These are phyloP conservation scores for Coccomyxa sp. DNA, from an alignment of 139 green algal species.

Conservation along the genomic window DNA sequence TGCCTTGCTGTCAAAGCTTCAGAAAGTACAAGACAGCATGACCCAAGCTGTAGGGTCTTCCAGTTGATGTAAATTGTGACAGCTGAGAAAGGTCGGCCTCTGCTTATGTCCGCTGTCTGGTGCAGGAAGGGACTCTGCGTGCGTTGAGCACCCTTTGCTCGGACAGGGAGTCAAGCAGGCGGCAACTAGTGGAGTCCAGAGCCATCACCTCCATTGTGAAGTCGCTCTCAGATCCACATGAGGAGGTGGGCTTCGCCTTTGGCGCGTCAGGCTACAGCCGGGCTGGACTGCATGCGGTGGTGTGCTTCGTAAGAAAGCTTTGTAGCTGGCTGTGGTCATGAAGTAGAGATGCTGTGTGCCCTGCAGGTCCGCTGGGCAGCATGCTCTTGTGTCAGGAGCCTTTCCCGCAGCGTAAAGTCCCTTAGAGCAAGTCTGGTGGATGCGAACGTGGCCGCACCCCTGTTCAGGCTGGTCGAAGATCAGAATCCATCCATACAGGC, in stretches of 20 bases:
- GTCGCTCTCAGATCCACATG: constrained; percentile 30
- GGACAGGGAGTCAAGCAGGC: constrained; percentile 44
- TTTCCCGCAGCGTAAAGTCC: constrained; percentile 60
- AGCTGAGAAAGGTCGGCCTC: not conserved
- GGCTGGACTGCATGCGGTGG: not conserved
- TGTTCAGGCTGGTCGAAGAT: constrained; percentile 56
- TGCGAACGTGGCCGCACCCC: constrained; percentile 41
- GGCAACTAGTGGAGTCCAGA: constrained; percentile 59
- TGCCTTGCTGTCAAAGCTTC: too few relatives aligned
- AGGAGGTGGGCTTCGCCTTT: not conserved
- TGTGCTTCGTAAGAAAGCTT: not conserved
- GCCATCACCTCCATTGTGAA: constrained; percentile 52
- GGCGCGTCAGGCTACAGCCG: not conserved
- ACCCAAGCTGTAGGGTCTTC: too few relatives aligned
- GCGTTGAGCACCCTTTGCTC: constrained; percentile 63
- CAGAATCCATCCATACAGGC: constrained; percentile 51
- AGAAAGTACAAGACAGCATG: too few relatives aligned
- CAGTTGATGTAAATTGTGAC: too few relatives aligned
- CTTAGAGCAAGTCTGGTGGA: constrained; percentile 39
- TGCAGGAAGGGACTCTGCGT: constrained; percentile 45
- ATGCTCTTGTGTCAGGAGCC: constrained; percentile 62
- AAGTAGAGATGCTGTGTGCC: not conserved
- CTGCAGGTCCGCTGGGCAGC: constrained; percentile 55
- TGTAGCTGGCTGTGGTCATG: not conserved
- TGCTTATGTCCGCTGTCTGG: not conserved